Percentiles rank a stretch among this genome's conserved stretches.
phyloP scores from a whole-genome alignment of 2,329 filamentous ascomycete species.

The Waltergamsia citrina region DNA sequence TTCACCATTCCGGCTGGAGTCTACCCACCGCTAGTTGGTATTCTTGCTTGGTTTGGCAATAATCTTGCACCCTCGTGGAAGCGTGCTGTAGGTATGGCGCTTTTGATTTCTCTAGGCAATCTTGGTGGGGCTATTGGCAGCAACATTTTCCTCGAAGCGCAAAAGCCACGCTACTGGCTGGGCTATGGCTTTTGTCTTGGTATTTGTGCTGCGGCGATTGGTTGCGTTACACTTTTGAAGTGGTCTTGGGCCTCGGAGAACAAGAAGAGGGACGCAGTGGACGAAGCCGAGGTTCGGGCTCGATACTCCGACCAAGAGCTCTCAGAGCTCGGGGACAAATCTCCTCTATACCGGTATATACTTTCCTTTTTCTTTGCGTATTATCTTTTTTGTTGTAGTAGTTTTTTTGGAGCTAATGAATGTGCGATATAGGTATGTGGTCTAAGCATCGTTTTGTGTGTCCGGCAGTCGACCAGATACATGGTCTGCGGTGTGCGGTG shows the following conservation, averaged over 20 bases:
- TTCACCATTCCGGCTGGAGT: slow-evolving; percentile 12
- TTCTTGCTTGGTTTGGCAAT: slow-evolving; percentile 8
- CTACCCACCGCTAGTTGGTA: slow-evolving; percentile 17
- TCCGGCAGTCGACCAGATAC: no score
- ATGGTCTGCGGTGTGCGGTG: no score
- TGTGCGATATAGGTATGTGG: no score
- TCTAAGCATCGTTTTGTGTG: no score
- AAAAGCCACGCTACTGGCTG: slow-evolving; percentile 5
- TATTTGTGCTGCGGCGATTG: slow-evolving; percentile 3
- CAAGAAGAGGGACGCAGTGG: slow-evolving; percentile 8
- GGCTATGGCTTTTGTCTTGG: slow-evolving; percentile 5
- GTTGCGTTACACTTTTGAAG: slow-evolving; percentile 1
- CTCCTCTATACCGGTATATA: slow-evolving; percentile 10
- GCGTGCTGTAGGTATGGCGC: slow-evolving; percentile 7
- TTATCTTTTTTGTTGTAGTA: no score
- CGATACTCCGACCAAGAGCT: slow-evolving; percentile 10
- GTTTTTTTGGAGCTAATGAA: no score
- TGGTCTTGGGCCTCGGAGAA: slow-evolving; percentile 7
- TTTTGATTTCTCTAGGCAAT: slow-evolving; percentile 7
- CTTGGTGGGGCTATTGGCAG: slow-evolving; percentile 6
- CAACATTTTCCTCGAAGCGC: slow-evolving; percentile 6
- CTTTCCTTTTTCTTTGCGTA: no score
- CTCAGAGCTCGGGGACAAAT: slow-evolving; percentile 9
- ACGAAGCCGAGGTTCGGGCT: slow-evolving; percentile 9
- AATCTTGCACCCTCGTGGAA: slow-evolving; percentile 9